Evolutionary conservation across 306 rosid genomes (phyloP).

Genomic region (Prunus campanulata): DNA sequence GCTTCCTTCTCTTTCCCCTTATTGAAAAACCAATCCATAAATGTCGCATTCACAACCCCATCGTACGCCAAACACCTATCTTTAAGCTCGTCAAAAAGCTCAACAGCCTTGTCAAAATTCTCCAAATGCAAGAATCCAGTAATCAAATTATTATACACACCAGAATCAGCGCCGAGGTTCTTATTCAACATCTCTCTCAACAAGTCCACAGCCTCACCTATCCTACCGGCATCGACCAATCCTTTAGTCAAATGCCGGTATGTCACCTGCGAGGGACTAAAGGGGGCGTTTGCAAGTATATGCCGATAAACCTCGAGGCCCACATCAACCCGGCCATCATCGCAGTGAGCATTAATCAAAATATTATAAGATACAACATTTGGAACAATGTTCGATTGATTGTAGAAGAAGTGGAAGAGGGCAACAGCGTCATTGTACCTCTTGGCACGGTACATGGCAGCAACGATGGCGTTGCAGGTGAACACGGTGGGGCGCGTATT

Average conservation of each 20-base stretch:
- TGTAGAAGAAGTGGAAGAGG: conserved; percentile 80
- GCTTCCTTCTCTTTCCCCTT: conserved; percentile 72
- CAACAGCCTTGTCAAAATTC: conserved; percentile 77
- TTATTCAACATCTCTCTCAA: conserved; percentile 87
- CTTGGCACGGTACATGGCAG: conserved; percentile 85
- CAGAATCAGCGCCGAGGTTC: conserved; percentile 87
- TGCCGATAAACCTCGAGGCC: conserved; percentile 69
- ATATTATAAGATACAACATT: conserved; percentile 86
- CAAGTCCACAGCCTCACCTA: conserved; percentile 75
- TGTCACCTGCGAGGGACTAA: conserved; percentile 78
- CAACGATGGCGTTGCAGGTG: conserved; percentile 95
- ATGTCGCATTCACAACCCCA: conserved; percentile 86
- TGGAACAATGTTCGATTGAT: conserved; percentile 77
- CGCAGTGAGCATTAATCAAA: conserved; percentile 81
- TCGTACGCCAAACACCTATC: conserved; percentile 86
- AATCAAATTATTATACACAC: conserved; percentile 77
- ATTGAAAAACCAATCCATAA: conserved; percentile 81
- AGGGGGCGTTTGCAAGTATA: conserved; percentile 64
- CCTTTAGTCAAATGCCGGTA: conserved; percentile 87
- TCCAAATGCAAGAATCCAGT: conserved; percentile 62
- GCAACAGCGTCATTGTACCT: conserved; percentile 72
- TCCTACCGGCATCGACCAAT: conserved; percentile 52
- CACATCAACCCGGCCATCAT: conserved; percentile 76
- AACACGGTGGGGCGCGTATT: conserved; percentile 92
- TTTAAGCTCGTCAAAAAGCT: conserved; percentile 86